Conservation (phyloP, 768 basidiomycete genomes). For the Rickenella mellea region DNA sequence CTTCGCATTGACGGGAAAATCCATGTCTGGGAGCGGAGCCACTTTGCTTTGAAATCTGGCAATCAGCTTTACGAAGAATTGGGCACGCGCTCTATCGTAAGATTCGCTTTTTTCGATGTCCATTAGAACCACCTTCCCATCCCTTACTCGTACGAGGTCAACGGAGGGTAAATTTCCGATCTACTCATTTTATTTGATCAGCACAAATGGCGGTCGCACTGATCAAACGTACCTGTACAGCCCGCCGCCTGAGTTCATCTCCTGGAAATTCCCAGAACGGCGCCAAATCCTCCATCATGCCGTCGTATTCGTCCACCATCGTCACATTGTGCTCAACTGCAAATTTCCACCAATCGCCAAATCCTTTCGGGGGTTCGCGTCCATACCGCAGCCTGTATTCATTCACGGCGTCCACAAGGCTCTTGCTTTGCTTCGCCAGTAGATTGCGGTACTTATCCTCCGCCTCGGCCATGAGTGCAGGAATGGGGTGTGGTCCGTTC, state of each 20-base stretch:
- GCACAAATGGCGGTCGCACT: no score
- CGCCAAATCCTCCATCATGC: slow-evolving; percentile 25
- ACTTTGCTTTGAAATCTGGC: slow-evolving; percentile 29
- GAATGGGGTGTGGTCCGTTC: slow-evolving; percentile 42
- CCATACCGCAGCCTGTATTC: slow-evolving; percentile 34
- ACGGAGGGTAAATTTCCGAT: slow-evolving; percentile 34
- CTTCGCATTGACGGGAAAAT: slow-evolving; percentile 43
- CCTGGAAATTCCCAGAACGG: slow-evolving; percentile 33
- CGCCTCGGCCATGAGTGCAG: slow-evolving; percentile 32
- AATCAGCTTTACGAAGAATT: slow-evolving; percentile 34
- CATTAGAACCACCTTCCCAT: slow-evolving; percentile 26
- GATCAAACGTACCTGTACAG: slow-evolving; percentile 13
- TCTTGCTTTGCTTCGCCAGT: slow-evolving; percentile 31
- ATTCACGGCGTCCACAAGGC: slow-evolving; percentile 30
- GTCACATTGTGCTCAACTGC: slow-evolving; percentile 29
- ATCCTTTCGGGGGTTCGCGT: slow-evolving; percentile 31
- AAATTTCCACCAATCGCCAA: slow-evolving; percentile 36
- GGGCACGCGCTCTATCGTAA: slow-evolving; percentile 33
- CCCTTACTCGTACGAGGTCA: slow-evolving; percentile 28
- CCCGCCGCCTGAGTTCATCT: slow-evolving; percentile 26
- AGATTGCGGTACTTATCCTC: slow-evolving; percentile 28
- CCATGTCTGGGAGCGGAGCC: slow-evolving; percentile 39
- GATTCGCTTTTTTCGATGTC: slow-evolving; percentile 34
- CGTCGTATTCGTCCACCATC: slow-evolving; percentile 36
- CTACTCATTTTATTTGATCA: slow-evolving; percentile 12